Conservation (phyloP, 78 protist genomes). For the Dictyostelium brefeldianum region DNA sequence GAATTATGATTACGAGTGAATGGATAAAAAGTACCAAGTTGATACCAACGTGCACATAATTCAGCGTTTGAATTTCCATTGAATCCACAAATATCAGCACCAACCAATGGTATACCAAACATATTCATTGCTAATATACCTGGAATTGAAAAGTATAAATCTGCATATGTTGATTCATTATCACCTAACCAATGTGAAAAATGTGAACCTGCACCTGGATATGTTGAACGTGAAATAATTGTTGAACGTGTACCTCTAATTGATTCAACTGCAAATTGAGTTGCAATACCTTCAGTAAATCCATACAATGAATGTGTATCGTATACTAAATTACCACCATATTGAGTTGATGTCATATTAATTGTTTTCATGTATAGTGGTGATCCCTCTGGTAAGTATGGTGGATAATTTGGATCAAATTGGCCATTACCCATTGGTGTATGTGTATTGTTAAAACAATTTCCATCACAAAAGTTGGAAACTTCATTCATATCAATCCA, state of each 20-base stretch:
- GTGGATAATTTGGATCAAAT: constrained; percentile 83
- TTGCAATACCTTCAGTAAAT: constrained; percentile 77
- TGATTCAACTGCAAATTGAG: constrained; percentile 61
- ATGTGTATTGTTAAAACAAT: constrained; percentile 25
- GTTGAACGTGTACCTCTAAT: constrained; percentile 81
- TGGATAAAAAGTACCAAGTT: constrained; percentile 92
- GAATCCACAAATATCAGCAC: constrained; percentile 96
- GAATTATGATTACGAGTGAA: constrained; percentile 89
- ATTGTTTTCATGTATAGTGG: constrained; percentile 70
- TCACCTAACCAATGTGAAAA: constrained; percentile 90
- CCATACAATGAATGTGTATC: constrained; percentile 87
- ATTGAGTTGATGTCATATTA: constrained; percentile 36
- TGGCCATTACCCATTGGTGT: not conserved
- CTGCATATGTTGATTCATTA: constrained; percentile 67
- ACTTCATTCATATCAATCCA: constrained; percentile 96
- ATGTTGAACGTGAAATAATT: constrained; percentile 89
- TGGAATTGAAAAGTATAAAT: constrained; percentile 82
- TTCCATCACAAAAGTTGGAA: constrained; percentile 80
- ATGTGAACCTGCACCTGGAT: constrained; percentile 88
- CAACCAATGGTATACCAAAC: constrained; percentile 93
- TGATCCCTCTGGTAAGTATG: constrained; percentile 61
- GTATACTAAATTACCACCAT: constrained; percentile 56
- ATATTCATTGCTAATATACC: constrained; percentile 89
- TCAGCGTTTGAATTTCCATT: constrained; percentile 81
- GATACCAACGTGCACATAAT: constrained; percentile 92